Base-by-base conservation (phyloP, 202 grass and related monocot species). In the Brachypodium distachyon region DNA sequence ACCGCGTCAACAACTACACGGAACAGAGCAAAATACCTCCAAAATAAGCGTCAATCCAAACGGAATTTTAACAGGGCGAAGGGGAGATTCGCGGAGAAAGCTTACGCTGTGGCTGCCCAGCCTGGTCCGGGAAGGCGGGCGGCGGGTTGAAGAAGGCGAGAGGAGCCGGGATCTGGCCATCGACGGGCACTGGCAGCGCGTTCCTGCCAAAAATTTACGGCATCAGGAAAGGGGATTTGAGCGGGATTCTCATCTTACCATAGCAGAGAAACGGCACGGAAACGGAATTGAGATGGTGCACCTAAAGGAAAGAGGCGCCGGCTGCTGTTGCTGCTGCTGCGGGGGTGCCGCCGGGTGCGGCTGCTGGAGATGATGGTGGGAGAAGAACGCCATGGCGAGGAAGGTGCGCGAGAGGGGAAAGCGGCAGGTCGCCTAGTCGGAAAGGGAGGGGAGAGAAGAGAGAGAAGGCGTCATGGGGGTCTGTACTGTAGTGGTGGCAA, bases 331-430 rank as follows among this genome's bases (percentile, higher is more conserved):
- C 34, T 37, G 82, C 40, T 81, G 94, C 59, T 52, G 86, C 21
- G 62, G 83, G 37, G 62, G 82, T 18, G 78, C 65, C 17, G 70
- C 61, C 14, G 78, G 85, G 68, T 84, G 87, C 42, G 83, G 86
- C 55, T 87, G 91, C 76, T 90, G 94, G 78, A 91, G 87, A 46
- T 84, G 85, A 74, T 92, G 87, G 41, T 87, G 91, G 25, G 89
- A 89, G 79, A 99, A 93, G 87, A 96, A 99, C 60, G 91, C 92
- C 96, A 99, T 99, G 65, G 81, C 70, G 72, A 74, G 65, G 47
- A 72, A 38, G 28, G 62, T 42, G 76, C 61, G 12, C 55, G 40
- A 52, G 69, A 60, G 83, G 72, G 77, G 57, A 85, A 77, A 78
- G 79, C 64, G 25, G 10, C 27, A 39, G 50, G 60, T 58, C 37